Conservation (phyloP, 768 basidiomycete species). For the Podaxis sp. region DNA sequence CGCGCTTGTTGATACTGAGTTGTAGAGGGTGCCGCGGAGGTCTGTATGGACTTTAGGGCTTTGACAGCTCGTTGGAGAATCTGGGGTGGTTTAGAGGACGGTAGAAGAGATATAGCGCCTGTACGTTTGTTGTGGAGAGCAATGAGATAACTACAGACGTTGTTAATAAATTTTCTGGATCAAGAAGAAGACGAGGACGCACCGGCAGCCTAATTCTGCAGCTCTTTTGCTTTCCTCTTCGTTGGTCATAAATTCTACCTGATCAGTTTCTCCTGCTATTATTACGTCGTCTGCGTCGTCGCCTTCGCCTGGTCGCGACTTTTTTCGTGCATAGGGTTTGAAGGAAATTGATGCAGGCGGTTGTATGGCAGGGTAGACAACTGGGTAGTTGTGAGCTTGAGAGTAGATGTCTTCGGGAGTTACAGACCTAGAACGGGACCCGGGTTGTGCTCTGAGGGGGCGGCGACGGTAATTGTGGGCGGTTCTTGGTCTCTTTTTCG, state of each 20-base stretch:
- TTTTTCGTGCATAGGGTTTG: constrained; percentile 50
- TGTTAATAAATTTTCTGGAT: constrained; percentile 2
- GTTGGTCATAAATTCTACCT: constrained; percentile 76
- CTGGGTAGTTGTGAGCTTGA: constrained; percentile 15
- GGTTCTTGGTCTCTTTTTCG: constrained; percentile 31
- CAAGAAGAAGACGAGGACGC: constrained; percentile 21
- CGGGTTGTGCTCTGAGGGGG: constrained; percentile 24
- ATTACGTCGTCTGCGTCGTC: constrained; percentile 33
- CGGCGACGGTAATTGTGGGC: constrained; percentile 25
- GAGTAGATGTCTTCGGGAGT: not conserved
- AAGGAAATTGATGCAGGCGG: constrained; percentile 59
- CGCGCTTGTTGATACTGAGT: constrained; percentile 58
- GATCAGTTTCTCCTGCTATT: constrained; percentile 79
- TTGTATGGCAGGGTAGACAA: constrained; percentile 57
- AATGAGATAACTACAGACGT: constrained; percentile 63
- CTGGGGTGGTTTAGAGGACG: constrained; percentile 59
- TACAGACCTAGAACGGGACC: constrained; percentile 36
- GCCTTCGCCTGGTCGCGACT: constrained; percentile 24
- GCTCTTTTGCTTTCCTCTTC: constrained; percentile 46
- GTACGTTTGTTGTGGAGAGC: constrained; percentile 79
- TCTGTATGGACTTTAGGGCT: constrained; percentile 63
- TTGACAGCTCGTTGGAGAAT: constrained; percentile 79
- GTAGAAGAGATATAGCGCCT: constrained; percentile 63
- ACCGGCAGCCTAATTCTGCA: constrained; percentile 67
- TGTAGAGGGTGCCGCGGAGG: constrained; percentile 44